Evolutionary conservation across 2,329 filamentous ascomycete species (phyloP).

Genomic region (Beauveria scarabaeidicola): DNA sequence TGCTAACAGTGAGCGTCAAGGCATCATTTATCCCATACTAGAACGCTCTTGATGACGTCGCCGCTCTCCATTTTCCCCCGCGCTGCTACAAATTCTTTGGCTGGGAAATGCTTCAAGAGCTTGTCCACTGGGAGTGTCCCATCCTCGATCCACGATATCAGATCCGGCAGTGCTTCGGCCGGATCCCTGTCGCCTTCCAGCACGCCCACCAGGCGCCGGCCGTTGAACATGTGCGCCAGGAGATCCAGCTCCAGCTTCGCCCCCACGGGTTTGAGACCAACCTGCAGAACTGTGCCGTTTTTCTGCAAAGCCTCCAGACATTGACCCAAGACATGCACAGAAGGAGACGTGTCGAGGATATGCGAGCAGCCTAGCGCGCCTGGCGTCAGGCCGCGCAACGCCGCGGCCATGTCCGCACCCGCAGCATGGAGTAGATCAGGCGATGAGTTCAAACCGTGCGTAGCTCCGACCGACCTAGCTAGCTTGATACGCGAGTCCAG

Average conservation of each 20-base stretch:
- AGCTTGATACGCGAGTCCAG: not conserved
- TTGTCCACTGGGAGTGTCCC: conserved; percentile 1
- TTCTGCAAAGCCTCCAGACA: not conserved
- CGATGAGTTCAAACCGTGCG: not conserved
- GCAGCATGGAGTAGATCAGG: not conserved
- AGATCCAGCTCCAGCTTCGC: not conserved
- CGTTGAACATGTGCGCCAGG: conserved; percentile 1
- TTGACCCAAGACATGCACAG: not conserved
- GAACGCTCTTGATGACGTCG: conserved; percentile 2
- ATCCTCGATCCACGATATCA: conserved; percentile 2
- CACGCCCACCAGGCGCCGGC: not conserved
- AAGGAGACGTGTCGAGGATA: conserved; percentile 1
- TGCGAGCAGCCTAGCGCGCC: not conserved
- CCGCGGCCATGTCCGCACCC: not conserved
- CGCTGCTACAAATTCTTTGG: not conserved
- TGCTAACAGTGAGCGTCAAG: not conserved
- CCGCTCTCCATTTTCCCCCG: conserved; percentile 3
- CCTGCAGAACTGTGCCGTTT: conserved; percentile 1
- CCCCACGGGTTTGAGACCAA: conserved; percentile 2
- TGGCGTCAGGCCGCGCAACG: not conserved
- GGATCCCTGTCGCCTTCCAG: conserved; percentile 1
- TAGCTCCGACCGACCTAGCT: not conserved
- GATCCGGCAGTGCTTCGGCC: not conserved
- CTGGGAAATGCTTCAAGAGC: not conserved
- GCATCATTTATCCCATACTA: not conserved